Evolutionary conservation across 2,329 filamentous ascomycete genomes (phyloP).

Genomic region (Podosphaera xanthii): DNA sequence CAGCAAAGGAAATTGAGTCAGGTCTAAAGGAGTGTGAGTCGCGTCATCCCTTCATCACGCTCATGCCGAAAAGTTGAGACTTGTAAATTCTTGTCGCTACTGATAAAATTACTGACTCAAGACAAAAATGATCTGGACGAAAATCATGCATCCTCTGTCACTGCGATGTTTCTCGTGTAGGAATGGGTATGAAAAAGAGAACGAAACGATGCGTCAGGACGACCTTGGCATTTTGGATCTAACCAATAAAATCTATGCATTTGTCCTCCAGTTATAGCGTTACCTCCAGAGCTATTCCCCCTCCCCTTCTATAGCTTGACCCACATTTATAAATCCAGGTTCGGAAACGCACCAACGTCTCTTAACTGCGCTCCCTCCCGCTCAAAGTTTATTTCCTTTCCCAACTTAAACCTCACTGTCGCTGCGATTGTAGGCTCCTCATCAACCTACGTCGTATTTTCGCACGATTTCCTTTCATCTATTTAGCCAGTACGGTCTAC

Average conservation of each 20-base stretch:
- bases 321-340: neutral
- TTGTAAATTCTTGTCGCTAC: neutral
- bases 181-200: neutral
- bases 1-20: neutral
- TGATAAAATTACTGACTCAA: neutral
- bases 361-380: neutral
- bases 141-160: neutral
- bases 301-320: neutral
- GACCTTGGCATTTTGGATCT: neutral
- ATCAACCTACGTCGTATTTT: conserved; percentile 9
- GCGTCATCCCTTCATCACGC: neutral
- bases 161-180: neutral
- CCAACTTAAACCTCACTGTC: conserved; percentile 3
- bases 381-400: neutral
- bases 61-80: neutral
- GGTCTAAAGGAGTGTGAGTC: neutral
- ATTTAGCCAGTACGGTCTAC: conserved; percentile 17
- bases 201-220: neutral
- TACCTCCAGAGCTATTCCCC: neutral
- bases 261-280: neutral
- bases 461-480: conserved; percentile 14
- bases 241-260: neutral
- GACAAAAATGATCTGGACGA: neutral
- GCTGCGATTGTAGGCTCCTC: neutral
- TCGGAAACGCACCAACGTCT: conserved; percentile 1